Evolutionary conservation across 371 early-diverging fungal genomes (phyloP), one percentile per base, ranked within the genome.

Genomic region (Smittium culicis): DNA sequence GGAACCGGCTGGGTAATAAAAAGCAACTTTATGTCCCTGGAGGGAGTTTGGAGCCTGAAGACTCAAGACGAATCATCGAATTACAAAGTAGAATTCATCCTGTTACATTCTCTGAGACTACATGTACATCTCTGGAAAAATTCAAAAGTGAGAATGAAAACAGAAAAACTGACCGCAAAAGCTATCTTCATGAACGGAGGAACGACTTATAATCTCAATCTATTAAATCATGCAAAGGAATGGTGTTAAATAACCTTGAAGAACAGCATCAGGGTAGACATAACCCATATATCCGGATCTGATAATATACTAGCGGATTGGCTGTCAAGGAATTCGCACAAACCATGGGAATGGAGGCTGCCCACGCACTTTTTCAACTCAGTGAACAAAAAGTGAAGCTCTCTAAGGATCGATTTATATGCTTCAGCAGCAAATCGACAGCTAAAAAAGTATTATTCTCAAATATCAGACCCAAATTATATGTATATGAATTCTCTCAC

Each of bases 1-100:
- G 54, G 34, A n/a, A 55, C 65, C 55, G 54, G 65, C 3, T 65
- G 30, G 30, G 30, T 28, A 31, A 54, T 65, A 30, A 30, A 16
- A 2, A 55, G 30, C 54, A 54, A 34, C 30, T 2, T 17, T 57
- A 57, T 57, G 57, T 57, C 57, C 11, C 27, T 57, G 25, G 57
- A 5, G 27, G 57, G 57, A 25, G 25, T 25, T 57, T 57, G 27
- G 57, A 57, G 27, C 57, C 11, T 25, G 3, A 8, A 11, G 3
- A 57, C 25, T 5, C 11, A 57, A 27, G 5, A 57, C 16, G 57
- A 27, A 25, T 57, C 57, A 27, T 57, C 3, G 5, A 57, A 57
- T n/a, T 57, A 20, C 57, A 57, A 57, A 27, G 57, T 16, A 5
- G 27, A 8, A 57, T 8, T 25, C 24, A 57, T 25, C 8, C 27